Evolutionary conservation across 495 filamentous ascomycete species (phyloP).

Genomic region (Cryomyces minteri): DNA sequence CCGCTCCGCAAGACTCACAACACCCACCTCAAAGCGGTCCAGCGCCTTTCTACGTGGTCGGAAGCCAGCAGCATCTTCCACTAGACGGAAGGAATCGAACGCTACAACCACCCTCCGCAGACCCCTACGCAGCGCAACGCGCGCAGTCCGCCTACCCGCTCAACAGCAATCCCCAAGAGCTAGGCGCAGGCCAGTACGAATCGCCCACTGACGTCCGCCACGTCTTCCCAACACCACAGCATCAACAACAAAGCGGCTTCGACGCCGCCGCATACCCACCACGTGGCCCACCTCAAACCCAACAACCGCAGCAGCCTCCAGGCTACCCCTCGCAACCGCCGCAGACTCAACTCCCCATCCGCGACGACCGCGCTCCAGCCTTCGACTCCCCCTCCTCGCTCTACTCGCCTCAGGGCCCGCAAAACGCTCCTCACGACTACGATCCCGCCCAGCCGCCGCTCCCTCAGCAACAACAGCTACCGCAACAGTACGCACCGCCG

Average conservation of each 20-base stretch:
- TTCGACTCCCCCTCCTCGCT: slow-evolving; percentile 2
- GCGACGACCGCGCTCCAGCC: neutral
- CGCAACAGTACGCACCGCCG: neutral
- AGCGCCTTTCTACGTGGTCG: slow-evolving; percentile 12
- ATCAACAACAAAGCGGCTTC: slow-evolving; percentile 1
- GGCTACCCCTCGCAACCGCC: neutral
- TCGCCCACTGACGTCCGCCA: slow-evolving; percentile 3
- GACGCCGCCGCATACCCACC: neutral
- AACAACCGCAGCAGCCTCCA: slow-evolving; percentile 13
- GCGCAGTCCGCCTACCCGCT: neutral
- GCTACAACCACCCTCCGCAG: neutral
- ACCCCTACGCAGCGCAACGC: neutral
- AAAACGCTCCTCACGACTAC: no score
- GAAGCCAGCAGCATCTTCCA: slow-evolving; percentile 4
- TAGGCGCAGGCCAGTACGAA: slow-evolving; percentile 5
- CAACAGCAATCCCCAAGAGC: slow-evolving; percentile 2
- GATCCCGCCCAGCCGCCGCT: no score
- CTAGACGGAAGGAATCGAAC: slow-evolving; percentile 10
- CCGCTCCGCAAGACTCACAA: slow-evolving; percentile 11
- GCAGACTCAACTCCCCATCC: neutral
- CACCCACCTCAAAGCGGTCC: slow-evolving; percentile 14
- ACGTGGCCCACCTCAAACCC: slow-evolving; percentile 4
- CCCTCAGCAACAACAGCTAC: no score
- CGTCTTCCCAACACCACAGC: neutral
- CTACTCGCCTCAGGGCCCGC: slow-evolving; percentile 2